phyloP scores from a whole-genome alignment of 1,284 basidiomycete species.

The Austroboletus niveus region DNA sequence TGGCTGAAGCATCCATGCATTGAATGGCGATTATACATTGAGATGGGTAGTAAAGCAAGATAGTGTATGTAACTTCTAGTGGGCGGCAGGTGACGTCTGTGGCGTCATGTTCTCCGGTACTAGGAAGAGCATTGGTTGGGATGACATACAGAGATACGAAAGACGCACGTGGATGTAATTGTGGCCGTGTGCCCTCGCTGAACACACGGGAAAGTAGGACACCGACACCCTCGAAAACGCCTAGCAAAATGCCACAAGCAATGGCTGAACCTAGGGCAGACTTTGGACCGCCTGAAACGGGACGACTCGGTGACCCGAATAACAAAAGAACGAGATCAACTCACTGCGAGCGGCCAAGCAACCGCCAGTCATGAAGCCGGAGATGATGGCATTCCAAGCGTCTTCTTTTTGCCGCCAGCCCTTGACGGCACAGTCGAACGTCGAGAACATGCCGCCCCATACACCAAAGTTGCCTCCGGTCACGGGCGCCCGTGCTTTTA shows the following conservation, averaged over 20 bases:
- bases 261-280: conserved; percentile 89
- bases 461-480: conserved; percentile 98
- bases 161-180: conserved; percentile 42
- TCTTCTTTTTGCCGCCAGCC: conserved; percentile 98
- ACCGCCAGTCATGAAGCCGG: conserved; percentile 98
- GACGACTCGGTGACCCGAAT: conserved; percentile 10
- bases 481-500: conserved; percentile 98
- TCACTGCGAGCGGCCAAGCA: conserved; percentile 91
- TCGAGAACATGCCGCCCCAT: conserved; percentile 97
- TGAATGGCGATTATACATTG: conserved; percentile 40
- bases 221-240: conserved; percentile 95
- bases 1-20: conserved; percentile 30
- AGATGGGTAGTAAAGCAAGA: conserved; percentile 32
- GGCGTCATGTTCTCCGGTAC: conserved; percentile 33
- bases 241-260: conserved; percentile 94
- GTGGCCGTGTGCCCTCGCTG: conserved; percentile 78
- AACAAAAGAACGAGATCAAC: conserved; percentile 34
- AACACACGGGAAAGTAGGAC: conserved; percentile 83
- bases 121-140: conserved; percentile 3
- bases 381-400: conserved; percentile 98
- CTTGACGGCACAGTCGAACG: conserved; percentile 98
- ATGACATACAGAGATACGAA: neutral
- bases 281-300: conserved; percentile 78
- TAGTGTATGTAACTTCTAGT: conserved; percentile 33
- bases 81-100: conserved; percentile 22